Evolutionary conservation across 2,329 filamentous ascomycete species (phyloP), one percentile per base, ranked within the genome.

Genomic region (Pseudogymnoascus sp.): DNA sequence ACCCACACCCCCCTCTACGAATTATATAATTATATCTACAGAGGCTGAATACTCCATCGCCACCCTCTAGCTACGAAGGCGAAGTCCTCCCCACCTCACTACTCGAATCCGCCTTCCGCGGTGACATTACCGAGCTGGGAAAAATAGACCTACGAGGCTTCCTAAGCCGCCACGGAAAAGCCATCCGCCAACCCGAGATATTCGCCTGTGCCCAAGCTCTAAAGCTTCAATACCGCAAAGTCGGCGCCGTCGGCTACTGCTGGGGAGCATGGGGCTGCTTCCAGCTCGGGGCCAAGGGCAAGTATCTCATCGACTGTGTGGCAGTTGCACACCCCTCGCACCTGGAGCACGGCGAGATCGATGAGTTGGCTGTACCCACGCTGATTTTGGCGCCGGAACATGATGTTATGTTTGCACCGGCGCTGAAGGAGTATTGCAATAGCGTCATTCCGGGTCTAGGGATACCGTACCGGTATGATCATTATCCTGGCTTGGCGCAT

Each of bases 351-450:
- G 65, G 69, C 16, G 81, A 83, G 61, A 75, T 83, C 16, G 73
- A 78, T 12, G 71, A 67, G 0, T 67, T 81, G 1, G 70, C 57
- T 1, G 79, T 81, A 0, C 79, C 80, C 0, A 71, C 77, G n/a
- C 80, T 83, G 70, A 69, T 82, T 4, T 65, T 83, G 6, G 78
- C 79, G 1, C 79, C 80, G 0, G 79, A 84, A 70, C 54, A 69
- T 30, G 81, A 84, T 66, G 60, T 37, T 0, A 59, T 66, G 16
- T 82, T 73, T 65, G 72, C 75, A 1, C 59, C 68, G 0, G 79
- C 81, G 68, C 59, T 82, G 58, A 83, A 82, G 71, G 54, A 61
- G 47, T 69, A 76, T 66, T 70, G 73, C 0, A 74, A 78, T 63
- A 65, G 71, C 59, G 73, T 70, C 7, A 62, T 82, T 38, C 72